Conservation (phyloP, 495 filamentous ascomycete species). For the Daldinia caldariorum region DNA sequence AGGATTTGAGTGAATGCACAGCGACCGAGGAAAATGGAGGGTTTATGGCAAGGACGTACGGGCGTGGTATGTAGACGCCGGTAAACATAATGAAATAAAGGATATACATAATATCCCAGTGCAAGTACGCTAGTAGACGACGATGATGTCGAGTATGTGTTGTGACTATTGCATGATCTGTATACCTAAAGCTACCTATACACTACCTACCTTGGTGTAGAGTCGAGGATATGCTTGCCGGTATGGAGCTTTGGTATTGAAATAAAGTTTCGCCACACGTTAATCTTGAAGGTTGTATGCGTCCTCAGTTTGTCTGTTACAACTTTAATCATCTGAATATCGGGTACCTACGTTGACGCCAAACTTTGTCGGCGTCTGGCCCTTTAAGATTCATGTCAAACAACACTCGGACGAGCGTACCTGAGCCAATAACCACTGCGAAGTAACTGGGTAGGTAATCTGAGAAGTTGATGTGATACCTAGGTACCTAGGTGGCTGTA, state of each 20-base stretch:
- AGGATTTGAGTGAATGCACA: no score
- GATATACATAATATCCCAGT: not conserved
- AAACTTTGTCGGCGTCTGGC: not conserved
- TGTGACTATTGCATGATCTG: not conserved
- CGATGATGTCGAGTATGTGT: not conserved
- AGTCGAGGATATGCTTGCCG: not conserved
- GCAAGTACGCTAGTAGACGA: not conserved
- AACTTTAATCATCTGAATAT: not conserved
- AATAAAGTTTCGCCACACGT: not conserved
- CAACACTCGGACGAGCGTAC: not conserved
- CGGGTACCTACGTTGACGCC: not conserved
- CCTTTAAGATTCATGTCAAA: no score
- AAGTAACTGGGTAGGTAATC: no score
- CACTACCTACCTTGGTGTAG: no score
- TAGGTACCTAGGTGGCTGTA: no score
- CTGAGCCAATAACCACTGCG: no score
- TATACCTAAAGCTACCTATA: no score
- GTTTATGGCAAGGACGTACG: not conserved
- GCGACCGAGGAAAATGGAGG: not conserved
- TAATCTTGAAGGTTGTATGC: not conserved
- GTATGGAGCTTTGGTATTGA: not conserved
- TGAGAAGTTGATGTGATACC: no score
- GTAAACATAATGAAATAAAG: conserved; percentile 14
- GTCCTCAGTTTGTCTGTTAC: not conserved
- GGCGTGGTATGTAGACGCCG: conserved; percentile 6